Percentiles rank a stretch among this genome's conserved stretches.
Evolutionary conservation across 2,329 filamentous ascomycete genomes (phyloP).

Genomic region (Neospermospora avenae): DNA sequence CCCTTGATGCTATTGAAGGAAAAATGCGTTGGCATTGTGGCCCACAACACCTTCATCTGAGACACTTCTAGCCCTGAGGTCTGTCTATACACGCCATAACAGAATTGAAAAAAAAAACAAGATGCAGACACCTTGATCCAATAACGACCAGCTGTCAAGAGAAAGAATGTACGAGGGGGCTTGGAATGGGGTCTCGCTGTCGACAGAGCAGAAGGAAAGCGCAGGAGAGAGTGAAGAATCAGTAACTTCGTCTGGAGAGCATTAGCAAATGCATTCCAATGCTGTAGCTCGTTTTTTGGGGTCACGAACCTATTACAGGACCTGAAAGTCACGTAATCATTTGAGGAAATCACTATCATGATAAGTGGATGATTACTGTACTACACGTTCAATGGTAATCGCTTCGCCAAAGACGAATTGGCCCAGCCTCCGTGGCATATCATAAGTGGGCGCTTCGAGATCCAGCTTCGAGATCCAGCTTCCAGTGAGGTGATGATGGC

Average conservation of each 20-base stretch:
- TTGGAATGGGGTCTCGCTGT: too few species aligned
- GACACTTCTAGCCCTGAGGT: not conserved
- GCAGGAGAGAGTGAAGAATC: too few species aligned
- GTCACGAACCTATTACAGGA: too few species aligned
- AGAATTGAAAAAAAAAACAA: not conserved
- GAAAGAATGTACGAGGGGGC: not conserved
- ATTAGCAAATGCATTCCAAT: too few species aligned
- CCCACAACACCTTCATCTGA: not conserved
- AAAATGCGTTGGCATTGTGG: not conserved
- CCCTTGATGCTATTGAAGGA: conserved; percentile 23
- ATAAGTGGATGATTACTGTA: too few species aligned
- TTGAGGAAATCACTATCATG: too few species aligned
- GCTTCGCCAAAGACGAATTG: too few species aligned
- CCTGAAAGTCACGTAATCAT: too few species aligned
- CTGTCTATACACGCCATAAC: not conserved
- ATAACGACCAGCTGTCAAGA: not conserved
- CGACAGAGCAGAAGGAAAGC: too few species aligned
- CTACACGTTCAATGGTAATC: too few species aligned
- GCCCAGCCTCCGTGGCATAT: not conserved
- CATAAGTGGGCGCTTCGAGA: not conserved
- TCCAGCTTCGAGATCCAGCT: not conserved
- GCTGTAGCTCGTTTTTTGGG: too few species aligned
- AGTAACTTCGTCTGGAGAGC: too few species aligned
- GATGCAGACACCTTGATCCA: not conserved
- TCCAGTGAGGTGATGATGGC: not conserved